Percentiles rank a stretch among this genome's conserved stretches.
Evolutionary conservation across 1,284 basidiomycete genomes (phyloP).

Genomic region (Ceratobasidium sp.): DNA sequence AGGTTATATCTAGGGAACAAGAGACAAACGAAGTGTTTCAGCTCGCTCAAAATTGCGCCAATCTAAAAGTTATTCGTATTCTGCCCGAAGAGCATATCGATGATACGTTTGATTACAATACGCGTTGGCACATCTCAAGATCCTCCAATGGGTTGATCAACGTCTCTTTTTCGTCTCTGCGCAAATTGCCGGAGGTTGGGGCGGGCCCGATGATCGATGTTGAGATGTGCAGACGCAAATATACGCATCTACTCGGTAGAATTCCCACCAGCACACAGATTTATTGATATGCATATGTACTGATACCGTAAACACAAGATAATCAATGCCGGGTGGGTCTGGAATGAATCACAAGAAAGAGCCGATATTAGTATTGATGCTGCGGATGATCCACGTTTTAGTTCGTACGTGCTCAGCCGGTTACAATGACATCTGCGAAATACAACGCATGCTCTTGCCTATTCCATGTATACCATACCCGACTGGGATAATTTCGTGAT

Average conservation of each 20-base stretch:
- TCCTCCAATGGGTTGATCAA: not conserved
- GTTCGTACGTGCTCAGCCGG: too few relatives aligned
- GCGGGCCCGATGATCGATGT: not conserved
- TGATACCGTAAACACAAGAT: too few relatives aligned
- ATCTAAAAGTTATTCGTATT: conserved; percentile 4
- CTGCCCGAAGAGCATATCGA: conserved; percentile 9
- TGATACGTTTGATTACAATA: conserved; percentile 12
- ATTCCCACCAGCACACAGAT: too few relatives aligned
- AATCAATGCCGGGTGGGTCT: too few relatives aligned
- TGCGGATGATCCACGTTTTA: too few relatives aligned
- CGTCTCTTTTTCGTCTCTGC: conserved; percentile 2
- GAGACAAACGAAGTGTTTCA: conserved; percentile 23
- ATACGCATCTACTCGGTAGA: not conserved
- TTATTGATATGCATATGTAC: too few relatives aligned
- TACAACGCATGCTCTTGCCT: too few relatives aligned
- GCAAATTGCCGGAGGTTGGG: not conserved
- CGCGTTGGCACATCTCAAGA: conserved; percentile 9
- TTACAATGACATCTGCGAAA: too few relatives aligned
- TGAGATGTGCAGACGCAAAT: not conserved
- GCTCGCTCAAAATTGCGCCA: conserved; percentile 16
- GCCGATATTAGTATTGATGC: too few relatives aligned
- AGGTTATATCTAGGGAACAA: not conserved
- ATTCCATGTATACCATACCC: too few relatives aligned
- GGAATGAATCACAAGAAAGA: too few relatives aligned
- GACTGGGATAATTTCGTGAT: too few relatives aligned